Evolutionary conservation across 345 rosid species (phyloP).

Genomic region (Iberis pinnata): DNA sequence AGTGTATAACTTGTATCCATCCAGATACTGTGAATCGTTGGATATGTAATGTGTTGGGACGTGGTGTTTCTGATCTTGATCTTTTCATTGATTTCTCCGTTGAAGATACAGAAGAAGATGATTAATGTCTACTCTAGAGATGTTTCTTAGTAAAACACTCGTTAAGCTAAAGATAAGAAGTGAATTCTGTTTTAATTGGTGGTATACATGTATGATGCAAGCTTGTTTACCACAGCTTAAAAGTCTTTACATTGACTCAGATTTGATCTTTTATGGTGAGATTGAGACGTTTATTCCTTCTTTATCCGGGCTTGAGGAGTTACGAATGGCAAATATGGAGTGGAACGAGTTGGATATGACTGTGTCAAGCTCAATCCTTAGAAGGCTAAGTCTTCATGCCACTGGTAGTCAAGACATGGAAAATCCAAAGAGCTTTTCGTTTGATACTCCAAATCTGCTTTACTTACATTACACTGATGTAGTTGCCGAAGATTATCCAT

Average conservation of each 20-base stretch:
- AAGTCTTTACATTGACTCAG: not conserved
- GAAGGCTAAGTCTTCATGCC: not conserved
- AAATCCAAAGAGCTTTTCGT: slow-evolving; percentile 13
- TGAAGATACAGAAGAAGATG: too few species aligned
- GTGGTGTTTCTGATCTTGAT: too few species aligned
- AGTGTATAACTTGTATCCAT: too few species aligned
- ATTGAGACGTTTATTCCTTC: slow-evolving; percentile 10
- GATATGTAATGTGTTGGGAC: too few species aligned
- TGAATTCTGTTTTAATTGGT: slow-evolving; percentile 6
- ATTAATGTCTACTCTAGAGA: not conserved
- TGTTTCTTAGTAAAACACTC: slow-evolving; percentile 1
- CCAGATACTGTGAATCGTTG: too few species aligned
- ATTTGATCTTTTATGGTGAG: not conserved
- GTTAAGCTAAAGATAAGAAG: not conserved
- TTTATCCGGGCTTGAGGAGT: slow-evolving; percentile 12
- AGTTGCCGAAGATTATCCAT: slow-evolving; percentile 16
- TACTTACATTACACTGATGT: slow-evolving; percentile 8
- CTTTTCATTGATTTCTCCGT: too few species aligned
- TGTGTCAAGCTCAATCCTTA: not conserved
- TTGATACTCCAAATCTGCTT: slow-evolving; percentile 10
- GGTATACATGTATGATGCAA: not conserved
- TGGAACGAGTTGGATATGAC: not conserved
- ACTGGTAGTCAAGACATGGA: not conserved
- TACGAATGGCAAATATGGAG: not conserved
- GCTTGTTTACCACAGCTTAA: slow-evolving; percentile 12